phyloP scores from a whole-genome alignment of 2,329 filamentous ascomycete species.

The Xylariaceae sp. region DNA sequence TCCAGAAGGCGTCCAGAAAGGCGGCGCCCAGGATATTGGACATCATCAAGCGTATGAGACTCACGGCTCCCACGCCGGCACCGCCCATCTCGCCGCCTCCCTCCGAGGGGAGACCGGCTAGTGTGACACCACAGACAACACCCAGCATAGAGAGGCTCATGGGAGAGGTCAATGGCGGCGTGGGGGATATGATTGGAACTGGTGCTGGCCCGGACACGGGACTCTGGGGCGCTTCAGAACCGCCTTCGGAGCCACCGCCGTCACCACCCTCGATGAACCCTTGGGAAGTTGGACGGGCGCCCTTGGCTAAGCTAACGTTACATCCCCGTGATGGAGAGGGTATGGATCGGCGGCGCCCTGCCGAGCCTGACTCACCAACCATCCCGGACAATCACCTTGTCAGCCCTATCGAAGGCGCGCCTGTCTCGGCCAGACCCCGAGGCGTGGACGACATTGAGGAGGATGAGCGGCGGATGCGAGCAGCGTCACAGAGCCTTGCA shows the following conservation, averaged over 20 bases:
- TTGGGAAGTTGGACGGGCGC: constrained; percentile 35
- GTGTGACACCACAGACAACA: constrained; percentile 22
- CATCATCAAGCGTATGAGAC: constrained; percentile 49
- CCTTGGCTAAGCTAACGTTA: constrained; percentile 13
- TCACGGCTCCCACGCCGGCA: constrained; percentile 31
- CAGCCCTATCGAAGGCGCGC: constrained; percentile 15
- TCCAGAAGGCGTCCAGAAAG: constrained; percentile 43
- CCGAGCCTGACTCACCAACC: constrained; percentile 28
- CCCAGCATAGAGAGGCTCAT: constrained; percentile 21
- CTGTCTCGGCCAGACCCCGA: constrained; percentile 12
- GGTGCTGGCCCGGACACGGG: constrained; percentile 23
- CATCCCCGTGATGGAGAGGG: constrained; percentile 18
- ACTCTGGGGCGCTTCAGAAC: constrained; percentile 19
- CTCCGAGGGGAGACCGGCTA: constrained; percentile 17
- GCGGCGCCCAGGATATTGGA: constrained; percentile 45
- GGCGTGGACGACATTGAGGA: constrained; percentile 18
- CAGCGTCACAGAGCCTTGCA: constrained; percentile 22
- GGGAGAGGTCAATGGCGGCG: constrained; percentile 23
- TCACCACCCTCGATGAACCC: constrained; percentile 38
- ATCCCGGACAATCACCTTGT: constrained; percentile 25
- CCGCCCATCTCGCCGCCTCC: constrained; percentile 14
- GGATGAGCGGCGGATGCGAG: constrained; percentile 23
- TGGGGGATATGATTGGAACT: constrained; percentile 22
- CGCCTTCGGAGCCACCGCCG: constrained; percentile 26
- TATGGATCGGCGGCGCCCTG: constrained; percentile 21